phyloP scores from a whole-genome alignment of 768 basidiomycete species.

The Rhizopogon rudus region DNA sequence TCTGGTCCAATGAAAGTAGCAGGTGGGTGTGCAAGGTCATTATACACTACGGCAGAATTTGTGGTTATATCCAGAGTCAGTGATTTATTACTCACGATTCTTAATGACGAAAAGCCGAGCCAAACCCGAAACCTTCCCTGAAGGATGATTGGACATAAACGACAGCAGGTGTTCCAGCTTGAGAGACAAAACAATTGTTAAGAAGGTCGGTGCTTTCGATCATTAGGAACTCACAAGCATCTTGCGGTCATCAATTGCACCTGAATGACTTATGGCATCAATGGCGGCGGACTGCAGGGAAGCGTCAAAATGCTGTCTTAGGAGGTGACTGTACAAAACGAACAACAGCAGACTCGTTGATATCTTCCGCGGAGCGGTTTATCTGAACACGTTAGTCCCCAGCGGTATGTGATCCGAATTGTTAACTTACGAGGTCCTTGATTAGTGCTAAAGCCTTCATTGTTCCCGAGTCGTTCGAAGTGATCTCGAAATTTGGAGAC shows the following conservation, averaged over 20 bases:
- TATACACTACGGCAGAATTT: slow-evolving; percentile 54
- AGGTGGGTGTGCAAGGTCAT: slow-evolving; percentile 78
- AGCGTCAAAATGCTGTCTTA: not conserved
- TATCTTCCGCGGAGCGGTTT: slow-evolving; percentile 23
- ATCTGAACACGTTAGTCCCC: slow-evolving; percentile 12
- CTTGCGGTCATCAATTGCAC: slow-evolving; percentile 72
- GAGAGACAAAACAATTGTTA: not conserved
- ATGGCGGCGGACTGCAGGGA: slow-evolving; percentile 46
- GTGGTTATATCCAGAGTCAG: not conserved
- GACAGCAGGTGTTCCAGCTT: slow-evolving; percentile 71
- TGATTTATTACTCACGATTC: slow-evolving; percentile 40
- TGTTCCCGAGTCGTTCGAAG: slow-evolving; percentile 12
- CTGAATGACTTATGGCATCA: slow-evolving; percentile 54
- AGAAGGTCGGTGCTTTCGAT: not conserved
- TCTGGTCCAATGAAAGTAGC: slow-evolving; percentile 59
- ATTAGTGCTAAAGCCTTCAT: slow-evolving; percentile 21
- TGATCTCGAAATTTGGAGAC: slow-evolving; percentile 7
- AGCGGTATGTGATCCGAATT: not conserved
- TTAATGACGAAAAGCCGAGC: slow-evolving; percentile 37
- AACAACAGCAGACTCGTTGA: slow-evolving; percentile 24
- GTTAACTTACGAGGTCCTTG: slow-evolving; percentile 21
- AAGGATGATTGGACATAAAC: slow-evolving; percentile 55
- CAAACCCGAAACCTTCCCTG: slow-evolving; percentile 38
- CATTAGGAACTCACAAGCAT: slow-evolving; percentile 50
- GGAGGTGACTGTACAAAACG: not conserved